phyloP scores from a whole-genome alignment of 805 yeast genomes.

The Lipomyces starkeyi region DNA sequence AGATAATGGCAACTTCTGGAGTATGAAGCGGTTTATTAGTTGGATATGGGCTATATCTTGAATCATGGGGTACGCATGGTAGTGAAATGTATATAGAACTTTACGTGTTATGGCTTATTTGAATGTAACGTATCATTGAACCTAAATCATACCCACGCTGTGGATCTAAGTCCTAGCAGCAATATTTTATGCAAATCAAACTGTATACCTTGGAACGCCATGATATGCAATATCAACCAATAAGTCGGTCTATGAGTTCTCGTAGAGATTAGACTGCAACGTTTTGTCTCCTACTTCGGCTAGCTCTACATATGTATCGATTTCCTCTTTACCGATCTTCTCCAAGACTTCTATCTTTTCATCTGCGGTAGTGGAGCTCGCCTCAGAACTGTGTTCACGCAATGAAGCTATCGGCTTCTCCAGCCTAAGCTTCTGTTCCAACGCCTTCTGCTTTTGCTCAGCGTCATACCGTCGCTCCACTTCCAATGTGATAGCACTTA shows the following conservation, averaged over 20 bases:
- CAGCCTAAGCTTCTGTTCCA: constrained; percentile 15
- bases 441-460: constrained; percentile 3
- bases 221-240: not conserved
- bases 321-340: not conserved
- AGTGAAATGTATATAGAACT: not conserved
- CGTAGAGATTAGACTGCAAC: not conserved
- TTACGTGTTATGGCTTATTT: not conserved
- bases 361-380: not conserved
- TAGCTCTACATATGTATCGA: not conserved
- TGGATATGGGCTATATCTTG: not conserved
- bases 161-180: not conserved
- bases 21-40: not conserved
- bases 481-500: constrained; percentile 24
- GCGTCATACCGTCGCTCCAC: constrained; percentile 19
- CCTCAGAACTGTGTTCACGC: not conserved
- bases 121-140: not conserved
- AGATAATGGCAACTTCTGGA: not conserved
- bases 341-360: not conserved
- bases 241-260: not conserved
- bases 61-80: not conserved
- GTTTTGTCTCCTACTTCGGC: not conserved
- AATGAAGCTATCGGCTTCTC: constrained; percentile 10
- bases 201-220: not conserved
- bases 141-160: not conserved
- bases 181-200: not conserved